phyloP scores from a whole-genome alignment of 768 basidiomycete genomes.

The Wakefieldia striispora region DNA sequence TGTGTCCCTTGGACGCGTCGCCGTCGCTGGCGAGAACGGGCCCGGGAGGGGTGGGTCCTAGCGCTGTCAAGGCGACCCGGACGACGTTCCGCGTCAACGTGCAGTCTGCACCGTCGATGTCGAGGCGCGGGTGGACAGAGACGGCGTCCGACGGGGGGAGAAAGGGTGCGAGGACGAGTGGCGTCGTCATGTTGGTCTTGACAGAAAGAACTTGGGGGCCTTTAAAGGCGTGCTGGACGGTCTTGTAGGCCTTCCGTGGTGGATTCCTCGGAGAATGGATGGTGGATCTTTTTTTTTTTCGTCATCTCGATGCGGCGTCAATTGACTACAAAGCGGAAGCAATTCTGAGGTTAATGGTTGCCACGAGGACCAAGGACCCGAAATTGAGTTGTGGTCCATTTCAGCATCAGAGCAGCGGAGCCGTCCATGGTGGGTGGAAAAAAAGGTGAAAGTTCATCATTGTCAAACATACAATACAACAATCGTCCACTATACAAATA shows the following conservation, averaged over 20 bases:
- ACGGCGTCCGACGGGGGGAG: neutral
- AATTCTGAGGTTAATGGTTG: neutral
- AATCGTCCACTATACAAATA: neutral
- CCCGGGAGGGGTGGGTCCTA: no score
- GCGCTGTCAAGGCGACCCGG: no score
- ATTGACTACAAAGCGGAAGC: no score
- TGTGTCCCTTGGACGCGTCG: conserved; percentile 1
- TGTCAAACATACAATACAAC: neutral
- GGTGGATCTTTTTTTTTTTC: neutral
- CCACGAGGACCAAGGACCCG: conserved; percentile 6
- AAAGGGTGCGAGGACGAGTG: conserved; percentile 5
- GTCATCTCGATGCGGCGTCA: conserved; percentile 1
- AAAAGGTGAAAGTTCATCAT: neutral
- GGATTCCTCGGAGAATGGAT: neutral
- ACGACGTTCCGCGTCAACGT: neutral
- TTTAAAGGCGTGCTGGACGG: neutral
- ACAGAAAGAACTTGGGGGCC: no score
- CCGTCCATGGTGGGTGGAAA: neutral
- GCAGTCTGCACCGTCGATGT: neutral
- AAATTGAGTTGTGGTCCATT: neutral
- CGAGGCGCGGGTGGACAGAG: neutral
- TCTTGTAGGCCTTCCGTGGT: neutral
- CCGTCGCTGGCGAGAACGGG: no score
- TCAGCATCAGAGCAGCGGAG: no score
- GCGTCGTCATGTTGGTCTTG: conserved; percentile 4